A percentile compares a stretch with the other conserved stretches of the same genome.
These are phyloP conservation scores for Erysiphe pulchra DNA, from an alignment of 2,329 filamentous ascomycete genomes.

Conservation along the genomic window DNA sequence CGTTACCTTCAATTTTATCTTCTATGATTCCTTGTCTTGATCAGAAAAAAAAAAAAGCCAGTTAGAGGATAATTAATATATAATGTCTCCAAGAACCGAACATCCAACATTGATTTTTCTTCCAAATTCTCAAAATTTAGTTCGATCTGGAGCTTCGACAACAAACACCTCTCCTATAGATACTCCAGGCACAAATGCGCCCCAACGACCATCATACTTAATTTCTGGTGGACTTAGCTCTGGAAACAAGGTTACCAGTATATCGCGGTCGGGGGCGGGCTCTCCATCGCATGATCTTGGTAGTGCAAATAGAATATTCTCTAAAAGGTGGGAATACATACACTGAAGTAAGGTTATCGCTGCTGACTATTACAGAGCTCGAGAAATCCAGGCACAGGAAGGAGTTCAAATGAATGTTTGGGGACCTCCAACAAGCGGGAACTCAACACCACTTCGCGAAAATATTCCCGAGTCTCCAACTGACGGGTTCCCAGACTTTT, in stretches of 20 bases:
- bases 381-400: constrained; percentile 94
- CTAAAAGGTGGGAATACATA: constrained; percentile 56
- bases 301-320: constrained; percentile 47
- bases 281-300: constrained; percentile 84
- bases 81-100: constrained; percentile 81
- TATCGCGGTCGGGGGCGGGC: constrained; percentile 58
- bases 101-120: constrained; percentile 65
- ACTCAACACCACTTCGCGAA: constrained; percentile 86
- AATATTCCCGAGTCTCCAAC: constrained; percentile 93
- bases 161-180: constrained; percentile 62
- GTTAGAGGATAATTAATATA: constrained; percentile 30
- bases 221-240: constrained; percentile 35
- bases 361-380: constrained; percentile 31
- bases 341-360: constrained; percentile 2
- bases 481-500: constrained; percentile 83
- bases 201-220: constrained; percentile 46
- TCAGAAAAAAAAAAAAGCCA: neutral
- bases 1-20: too few species aligned
- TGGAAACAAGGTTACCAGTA: constrained; percentile 30
- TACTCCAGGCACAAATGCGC: constrained; percentile 29
- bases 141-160: constrained; percentile 47
- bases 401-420: constrained; percentile 55
- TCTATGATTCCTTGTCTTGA: too few species aligned
- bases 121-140: constrained; percentile 19
- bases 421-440: constrained; percentile 89